Conservation (phyloP, 257 asterid genomes). For the Pogostemon cablin region DNA sequence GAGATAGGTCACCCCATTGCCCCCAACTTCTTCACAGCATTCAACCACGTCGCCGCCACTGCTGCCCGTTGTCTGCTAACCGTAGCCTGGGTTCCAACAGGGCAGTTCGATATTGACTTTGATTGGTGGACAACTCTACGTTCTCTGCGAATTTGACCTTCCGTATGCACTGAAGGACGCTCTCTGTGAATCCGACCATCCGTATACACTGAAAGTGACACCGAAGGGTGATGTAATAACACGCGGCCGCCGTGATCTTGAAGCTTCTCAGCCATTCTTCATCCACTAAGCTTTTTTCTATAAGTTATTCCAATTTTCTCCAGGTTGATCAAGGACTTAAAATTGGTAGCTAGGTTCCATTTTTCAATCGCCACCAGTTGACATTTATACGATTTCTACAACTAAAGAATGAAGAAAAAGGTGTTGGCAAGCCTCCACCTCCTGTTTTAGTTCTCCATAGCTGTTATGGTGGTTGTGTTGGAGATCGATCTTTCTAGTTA, state of each 20-base stretch:
- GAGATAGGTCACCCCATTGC: neutral
- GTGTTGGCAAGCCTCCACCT: constrained; percentile 86
- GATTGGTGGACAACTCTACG: constrained; percentile 40
- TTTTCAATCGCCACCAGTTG: constrained; percentile 93
- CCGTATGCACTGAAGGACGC: neutral
- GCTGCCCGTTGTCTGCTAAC: constrained; percentile 27
- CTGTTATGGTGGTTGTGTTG: constrained; percentile 96
- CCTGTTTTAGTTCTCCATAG: constrained; percentile 94
- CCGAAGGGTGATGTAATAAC: neutral
- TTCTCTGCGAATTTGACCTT: constrained; percentile 39
- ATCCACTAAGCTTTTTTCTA: neutral
- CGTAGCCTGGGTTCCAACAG: constrained; percentile 32
- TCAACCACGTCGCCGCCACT: constrained; percentile 25
- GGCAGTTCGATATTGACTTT: constrained; percentile 45
- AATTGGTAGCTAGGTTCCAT: constrained; percentile 74
- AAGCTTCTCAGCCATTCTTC: no score
- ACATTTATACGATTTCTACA: constrained; percentile 74
- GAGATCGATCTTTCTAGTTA: constrained; percentile 98
- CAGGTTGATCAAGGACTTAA: constrained; percentile 99
- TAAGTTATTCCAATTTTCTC: neutral
- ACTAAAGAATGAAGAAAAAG: constrained; percentile 87
- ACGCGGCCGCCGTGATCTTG: neutral
- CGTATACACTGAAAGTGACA: neutral
- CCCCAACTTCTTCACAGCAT: neutral
- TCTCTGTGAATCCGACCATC: no score